A percentile compares a stretch with the other conserved stretches of the same genome.
These are phyloP conservation scores for Coleophoma crateriformis DNA, from an alignment of 2,329 filamentous ascomycete genomes.

Conservation along the genomic window DNA sequence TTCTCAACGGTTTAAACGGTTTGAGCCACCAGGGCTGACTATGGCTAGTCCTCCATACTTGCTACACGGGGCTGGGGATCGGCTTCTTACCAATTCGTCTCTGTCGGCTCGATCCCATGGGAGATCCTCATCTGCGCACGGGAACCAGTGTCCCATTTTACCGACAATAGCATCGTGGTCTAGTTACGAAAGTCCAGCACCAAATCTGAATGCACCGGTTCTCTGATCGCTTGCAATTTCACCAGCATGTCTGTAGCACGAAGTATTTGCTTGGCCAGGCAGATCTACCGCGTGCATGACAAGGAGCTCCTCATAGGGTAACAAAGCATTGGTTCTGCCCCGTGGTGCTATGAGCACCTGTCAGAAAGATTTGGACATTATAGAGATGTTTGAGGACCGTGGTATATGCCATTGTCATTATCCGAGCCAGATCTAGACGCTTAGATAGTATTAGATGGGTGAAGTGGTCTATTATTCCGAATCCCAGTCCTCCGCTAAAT, in stretches of 20 bases:
- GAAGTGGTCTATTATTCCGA: neutral
- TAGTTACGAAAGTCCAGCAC: neutral
- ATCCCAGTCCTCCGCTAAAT: too few species aligned
- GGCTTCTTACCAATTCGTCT: slow-evolving; percentile 1
- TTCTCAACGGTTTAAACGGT: too few species aligned
- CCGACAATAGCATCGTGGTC: neutral
- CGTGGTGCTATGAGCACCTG: too few species aligned
- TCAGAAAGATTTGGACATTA: neutral
- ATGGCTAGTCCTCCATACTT: too few species aligned
- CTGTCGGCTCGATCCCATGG: slow-evolving; percentile 1
- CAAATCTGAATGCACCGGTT: neutral
- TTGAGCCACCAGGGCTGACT: too few species aligned
- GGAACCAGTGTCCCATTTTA: neutral
- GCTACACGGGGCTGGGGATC: too few species aligned
- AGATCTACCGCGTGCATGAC: too few species aligned
- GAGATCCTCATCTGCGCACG: slow-evolving; percentile 3
- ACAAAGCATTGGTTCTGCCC: too few species aligned
- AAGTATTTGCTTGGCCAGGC: neutral
- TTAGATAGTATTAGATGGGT: neutral
- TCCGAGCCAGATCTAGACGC: neutral
- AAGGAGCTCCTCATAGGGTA: too few species aligned
- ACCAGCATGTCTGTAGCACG: neutral
- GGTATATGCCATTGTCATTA: neutral
- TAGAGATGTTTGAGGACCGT: neutral
- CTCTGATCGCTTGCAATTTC: neutral